phyloP scores from a whole-genome alignment of 495 filamentous ascomycete genomes.

The Tuber brumale region DNA sequence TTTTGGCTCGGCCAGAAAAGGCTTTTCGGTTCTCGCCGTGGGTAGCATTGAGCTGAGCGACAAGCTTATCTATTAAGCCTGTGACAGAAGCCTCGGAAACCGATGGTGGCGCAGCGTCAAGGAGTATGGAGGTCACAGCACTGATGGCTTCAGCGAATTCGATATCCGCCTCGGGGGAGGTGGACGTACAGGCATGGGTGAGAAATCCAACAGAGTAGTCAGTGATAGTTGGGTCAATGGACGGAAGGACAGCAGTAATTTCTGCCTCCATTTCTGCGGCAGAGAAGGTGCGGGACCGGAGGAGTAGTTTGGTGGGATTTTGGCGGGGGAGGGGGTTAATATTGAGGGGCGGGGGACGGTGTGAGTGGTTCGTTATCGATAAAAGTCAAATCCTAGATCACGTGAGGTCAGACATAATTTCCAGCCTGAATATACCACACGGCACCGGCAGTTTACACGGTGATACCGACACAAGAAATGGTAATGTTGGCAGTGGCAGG shows the following conservation, averaged over 20 bases:
- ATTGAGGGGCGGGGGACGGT: neutral
- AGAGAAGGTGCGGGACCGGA: neutral
- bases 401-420: neutral
- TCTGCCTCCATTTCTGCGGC: conserved; percentile 70
- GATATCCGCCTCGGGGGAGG: conserved; percentile 66
- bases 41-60: conserved; percentile 65
- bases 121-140: conserved; percentile 72
- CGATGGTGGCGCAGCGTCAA: conserved; percentile 60
- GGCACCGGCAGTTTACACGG: neutral
- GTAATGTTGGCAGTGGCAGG: neutral
- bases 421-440: neutral
- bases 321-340: neutral
- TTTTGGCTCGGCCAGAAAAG: conserved; percentile 65
- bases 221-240: conserved; percentile 80
- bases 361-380: neutral
- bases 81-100: conserved; percentile 75
- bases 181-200: conserved; percentile 80
- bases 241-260: conserved; percentile 77
- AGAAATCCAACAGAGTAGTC: conserved; percentile 94
- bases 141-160: conserved; percentile 72
- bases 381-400: neutral
- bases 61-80: conserved; percentile 83
- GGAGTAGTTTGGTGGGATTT: neutral
- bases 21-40: conserved; percentile 66
- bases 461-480: neutral